These are phyloP conservation scores for Setomelanomma holmii DNA, from an alignment of 2,329 filamentous ascomycete genomes.

Conservation along the genomic window DNA sequence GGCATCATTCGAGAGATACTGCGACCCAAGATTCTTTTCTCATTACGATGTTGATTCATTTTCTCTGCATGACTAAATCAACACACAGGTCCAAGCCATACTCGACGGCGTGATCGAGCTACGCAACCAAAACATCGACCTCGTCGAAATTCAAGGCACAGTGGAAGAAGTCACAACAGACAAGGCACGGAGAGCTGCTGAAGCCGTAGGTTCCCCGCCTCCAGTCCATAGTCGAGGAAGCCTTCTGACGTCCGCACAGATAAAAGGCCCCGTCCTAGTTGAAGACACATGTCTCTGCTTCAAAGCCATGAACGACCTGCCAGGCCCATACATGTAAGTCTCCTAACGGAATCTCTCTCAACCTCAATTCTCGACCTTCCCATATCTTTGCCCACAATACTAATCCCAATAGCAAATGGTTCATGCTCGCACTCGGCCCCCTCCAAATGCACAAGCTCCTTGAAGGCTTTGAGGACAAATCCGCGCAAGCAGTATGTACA, in stretches of 20 bases:
- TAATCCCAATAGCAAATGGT: constrained; percentile 79
- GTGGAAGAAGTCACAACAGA: constrained; percentile 90
- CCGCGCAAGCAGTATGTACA: constrained; percentile 91
- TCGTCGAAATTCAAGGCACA: constrained; percentile 89
- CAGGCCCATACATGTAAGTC: constrained; percentile 91
- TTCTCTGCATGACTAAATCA: not conserved
- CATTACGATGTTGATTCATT: no score
- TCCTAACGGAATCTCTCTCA: not conserved
- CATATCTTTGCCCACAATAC: not conserved
- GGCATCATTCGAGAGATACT: no score
- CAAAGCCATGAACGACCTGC: constrained; percentile 85
- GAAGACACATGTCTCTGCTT: constrained; percentile 97
- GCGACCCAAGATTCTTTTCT: no score
- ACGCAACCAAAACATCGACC: constrained; percentile 75
- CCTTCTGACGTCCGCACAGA: constrained; percentile 68
- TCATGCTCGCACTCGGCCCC: constrained; percentile 82
- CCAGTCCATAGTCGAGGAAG: not conserved
- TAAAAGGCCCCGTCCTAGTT: constrained; percentile 86
- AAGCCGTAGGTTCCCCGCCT: constrained; percentile 62
- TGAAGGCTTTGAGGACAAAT: constrained; percentile 87
- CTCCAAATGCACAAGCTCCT: constrained; percentile 89
- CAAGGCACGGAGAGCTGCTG: constrained; percentile 84
- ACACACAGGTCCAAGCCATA: constrained; percentile 74
- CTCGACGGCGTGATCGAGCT: constrained; percentile 75
- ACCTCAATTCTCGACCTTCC: not conserved